These are phyloP conservation scores for Glycine soja DNA, from an alignment of 306 rosid genomes.

Conservation along the genomic window DNA sequence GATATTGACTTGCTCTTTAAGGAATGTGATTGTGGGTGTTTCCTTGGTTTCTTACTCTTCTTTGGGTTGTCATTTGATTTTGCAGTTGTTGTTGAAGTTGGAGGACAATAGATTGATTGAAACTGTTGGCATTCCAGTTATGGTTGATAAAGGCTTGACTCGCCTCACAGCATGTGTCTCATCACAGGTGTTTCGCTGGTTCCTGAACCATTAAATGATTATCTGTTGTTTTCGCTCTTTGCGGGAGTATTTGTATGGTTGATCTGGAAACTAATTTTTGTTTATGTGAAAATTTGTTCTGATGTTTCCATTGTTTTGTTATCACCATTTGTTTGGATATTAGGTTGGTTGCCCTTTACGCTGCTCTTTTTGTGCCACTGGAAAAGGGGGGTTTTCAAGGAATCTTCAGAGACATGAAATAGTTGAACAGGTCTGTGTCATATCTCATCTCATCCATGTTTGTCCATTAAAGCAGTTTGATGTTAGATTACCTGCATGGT, in stretches of 20 bases:
- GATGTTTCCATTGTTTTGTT: constrained; percentile 26
- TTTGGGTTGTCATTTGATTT: constrained; percentile 29
- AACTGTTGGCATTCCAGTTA: constrained; percentile 95
- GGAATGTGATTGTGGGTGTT: constrained; percentile 20
- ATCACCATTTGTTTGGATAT: constrained; percentile 41
- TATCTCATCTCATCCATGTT: constrained; percentile 16
- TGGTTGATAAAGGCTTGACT: constrained; percentile 60
- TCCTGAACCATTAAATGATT: constrained; percentile 27
- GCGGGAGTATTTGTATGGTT: constrained; percentile 29
- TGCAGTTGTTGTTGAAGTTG: constrained; percentile 89
- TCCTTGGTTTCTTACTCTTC: constrained; percentile 24
- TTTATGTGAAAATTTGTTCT: constrained; percentile 24
- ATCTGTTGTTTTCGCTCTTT: constrained; percentile 34
- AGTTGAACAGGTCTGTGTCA: constrained; percentile 79
- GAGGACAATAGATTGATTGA: constrained; percentile 93
- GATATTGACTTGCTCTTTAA: constrained; percentile 37
- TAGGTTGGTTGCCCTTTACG: constrained; percentile 96
- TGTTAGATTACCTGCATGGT: constrained; percentile 34
- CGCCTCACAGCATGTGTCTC: constrained; percentile 99
- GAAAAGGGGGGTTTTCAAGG: constrained; percentile 95
- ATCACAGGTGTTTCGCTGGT: constrained; percentile 73
- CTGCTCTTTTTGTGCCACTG: constrained; percentile 98
- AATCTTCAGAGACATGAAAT: constrained; percentile 89
- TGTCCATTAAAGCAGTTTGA: background rate
- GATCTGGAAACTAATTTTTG: constrained; percentile 35